A percentile compares a stretch with the other conserved stretches of the same genome.
These are phyloP conservation scores for Calonectria multiphialidica DNA, from an alignment of 2,329 filamentous ascomycete species.

Conservation along the genomic window DNA sequence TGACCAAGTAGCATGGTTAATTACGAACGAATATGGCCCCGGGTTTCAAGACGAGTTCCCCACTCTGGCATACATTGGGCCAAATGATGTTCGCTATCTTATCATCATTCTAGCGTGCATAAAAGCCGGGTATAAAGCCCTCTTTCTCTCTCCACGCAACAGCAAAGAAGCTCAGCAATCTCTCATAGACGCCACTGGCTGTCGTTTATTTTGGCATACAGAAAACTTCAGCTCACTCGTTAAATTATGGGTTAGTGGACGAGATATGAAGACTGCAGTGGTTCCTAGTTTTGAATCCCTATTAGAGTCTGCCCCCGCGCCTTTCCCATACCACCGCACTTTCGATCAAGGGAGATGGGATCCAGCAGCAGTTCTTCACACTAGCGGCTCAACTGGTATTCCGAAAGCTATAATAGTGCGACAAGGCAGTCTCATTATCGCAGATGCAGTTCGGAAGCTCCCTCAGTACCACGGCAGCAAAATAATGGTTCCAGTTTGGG, in stretches of 20 bases:
- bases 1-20: background rate
- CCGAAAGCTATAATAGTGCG: conserved; percentile 42
- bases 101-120: conserved; percentile 53
- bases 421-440: conserved; percentile 33
- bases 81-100: conserved; percentile 52
- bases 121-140: conserved; percentile 56
- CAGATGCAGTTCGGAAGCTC: conserved; percentile 16
- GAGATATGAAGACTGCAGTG: conserved; percentile 31
- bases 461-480: conserved; percentile 9
- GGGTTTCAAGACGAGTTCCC: background rate
- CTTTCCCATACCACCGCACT: conserved; percentile 45
- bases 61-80: conserved; percentile 50
- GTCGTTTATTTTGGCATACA: conserved; percentile 25
- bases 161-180: conserved; percentile 43
- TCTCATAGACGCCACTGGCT: conserved; percentile 44
- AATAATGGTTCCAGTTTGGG: background rate
- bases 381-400: conserved; percentile 51
- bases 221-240: background rate
- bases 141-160: conserved; percentile 49
- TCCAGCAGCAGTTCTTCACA: conserved; percentile 48
- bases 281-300: conserved; percentile 20
- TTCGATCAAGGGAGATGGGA: conserved; percentile 46
- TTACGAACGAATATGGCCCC: background rate
- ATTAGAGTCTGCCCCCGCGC: conserved; percentile 11
- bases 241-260: background rate